Percentiles rank a stretch among this genome's conserved stretches.
Evolutionary conservation across 2,329 filamentous ascomycete genomes (phyloP).

Genomic region (Coleophoma cylindrospora): DNA sequence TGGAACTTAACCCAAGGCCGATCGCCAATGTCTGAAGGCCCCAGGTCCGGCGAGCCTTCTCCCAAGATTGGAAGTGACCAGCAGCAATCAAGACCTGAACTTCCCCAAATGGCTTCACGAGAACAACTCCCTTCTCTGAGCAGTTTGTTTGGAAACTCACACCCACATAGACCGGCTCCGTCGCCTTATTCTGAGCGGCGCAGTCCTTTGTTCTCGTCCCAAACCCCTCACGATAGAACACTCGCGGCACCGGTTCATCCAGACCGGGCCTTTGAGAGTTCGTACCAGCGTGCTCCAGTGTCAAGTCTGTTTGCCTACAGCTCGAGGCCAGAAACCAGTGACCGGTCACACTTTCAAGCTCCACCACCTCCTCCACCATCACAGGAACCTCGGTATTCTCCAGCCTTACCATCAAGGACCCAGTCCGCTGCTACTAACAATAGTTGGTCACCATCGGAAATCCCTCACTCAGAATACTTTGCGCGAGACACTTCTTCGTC

Average conservation of each 20-base stretch:
- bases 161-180: constrained; percentile 13
- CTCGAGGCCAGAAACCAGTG: constrained; percentile 17
- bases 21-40: constrained; percentile 16
- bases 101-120: constrained; percentile 13
- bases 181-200: constrained; percentile 24
- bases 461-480: constrained; percentile 17
- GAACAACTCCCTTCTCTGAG: constrained; percentile 27
- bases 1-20: constrained; percentile 12
- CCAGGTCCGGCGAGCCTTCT: constrained; percentile 8
- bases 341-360: constrained; percentile 15
- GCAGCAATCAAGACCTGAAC: constrained; percentile 16
- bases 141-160: constrained; percentile 22
- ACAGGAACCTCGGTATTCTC: constrained; percentile 14
- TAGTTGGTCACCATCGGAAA: constrained; percentile 24
- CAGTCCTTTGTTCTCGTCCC: constrained; percentile 22
- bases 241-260: constrained; percentile 18
- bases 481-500: constrained; percentile 24
- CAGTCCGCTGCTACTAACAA: constrained; percentile 13
- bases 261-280: constrained; percentile 17
- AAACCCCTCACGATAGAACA: constrained; percentile 20
- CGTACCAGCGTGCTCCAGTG: constrained; percentile 18
- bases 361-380: constrained; percentile 16
- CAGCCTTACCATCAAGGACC: constrained; percentile 8
- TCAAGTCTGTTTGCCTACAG: constrained; percentile 13
- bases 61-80: constrained; percentile 18